phyloP scores from a whole-genome alignment of 1,284 basidiomycete species.

The Naganishia cerealis region DNA sequence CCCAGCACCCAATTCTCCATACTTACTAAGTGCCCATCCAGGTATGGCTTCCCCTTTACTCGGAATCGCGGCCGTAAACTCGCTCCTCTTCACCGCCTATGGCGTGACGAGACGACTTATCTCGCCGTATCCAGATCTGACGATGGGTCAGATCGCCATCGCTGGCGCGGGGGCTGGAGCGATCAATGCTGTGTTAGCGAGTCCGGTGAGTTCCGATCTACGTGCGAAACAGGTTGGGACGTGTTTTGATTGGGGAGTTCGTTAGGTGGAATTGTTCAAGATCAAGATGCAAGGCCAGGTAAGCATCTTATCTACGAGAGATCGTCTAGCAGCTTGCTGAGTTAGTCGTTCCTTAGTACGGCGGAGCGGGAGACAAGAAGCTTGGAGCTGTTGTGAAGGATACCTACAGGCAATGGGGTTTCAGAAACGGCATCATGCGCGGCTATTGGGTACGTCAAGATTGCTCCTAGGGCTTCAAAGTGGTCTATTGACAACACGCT shows the following conservation, averaged over 20 bases:
- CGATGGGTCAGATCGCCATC: slow-evolving; percentile 72
- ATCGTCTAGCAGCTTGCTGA: background rate
- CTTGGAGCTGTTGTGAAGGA: slow-evolving; percentile 70
- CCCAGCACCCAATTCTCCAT: no score
- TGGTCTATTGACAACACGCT: background rate
- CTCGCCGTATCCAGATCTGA: slow-evolving; percentile 80
- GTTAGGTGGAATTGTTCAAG: slow-evolving; percentile 59
- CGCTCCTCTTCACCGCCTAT: slow-evolving; percentile 88
- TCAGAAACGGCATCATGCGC: slow-evolving; percentile 84
- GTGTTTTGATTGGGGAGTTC: background rate
- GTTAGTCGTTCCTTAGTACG: slow-evolving; percentile 41
- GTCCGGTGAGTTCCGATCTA: slow-evolving; percentile 63
- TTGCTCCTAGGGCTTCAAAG: background rate
- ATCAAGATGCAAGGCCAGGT: slow-evolving; percentile 96
- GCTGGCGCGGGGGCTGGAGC: slow-evolving; percentile 91
- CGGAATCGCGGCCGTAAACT: slow-evolving; percentile 96
- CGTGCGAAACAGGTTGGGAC: background rate
- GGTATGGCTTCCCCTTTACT: slow-evolving; percentile 87
- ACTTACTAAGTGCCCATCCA: slow-evolving; percentile 44
- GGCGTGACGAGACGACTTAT: slow-evolving; percentile 75
- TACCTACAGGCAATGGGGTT: slow-evolving; percentile 82
- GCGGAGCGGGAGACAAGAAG: slow-evolving; percentile 68
- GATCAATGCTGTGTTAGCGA: slow-evolving; percentile 79
- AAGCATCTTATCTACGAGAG: slow-evolving; percentile 56
- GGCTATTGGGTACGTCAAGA: slow-evolving; percentile 85